Evolutionary conservation across 2,329 filamentous ascomycete species (phyloP).

Genomic region (Trichophyton mentagrophytes): DNA sequence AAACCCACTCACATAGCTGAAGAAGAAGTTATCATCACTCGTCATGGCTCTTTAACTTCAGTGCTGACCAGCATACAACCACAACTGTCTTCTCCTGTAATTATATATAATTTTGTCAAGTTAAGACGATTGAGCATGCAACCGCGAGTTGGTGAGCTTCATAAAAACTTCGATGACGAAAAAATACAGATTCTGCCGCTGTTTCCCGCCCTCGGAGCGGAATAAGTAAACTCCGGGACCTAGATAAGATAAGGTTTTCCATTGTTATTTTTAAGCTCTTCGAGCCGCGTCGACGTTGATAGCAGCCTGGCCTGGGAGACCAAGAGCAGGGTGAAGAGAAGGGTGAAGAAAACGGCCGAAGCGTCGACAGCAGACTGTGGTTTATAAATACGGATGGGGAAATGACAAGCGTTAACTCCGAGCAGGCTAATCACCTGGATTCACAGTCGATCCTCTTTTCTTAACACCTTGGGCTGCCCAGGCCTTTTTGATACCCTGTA

Average conservation of each 20-base stretch:
- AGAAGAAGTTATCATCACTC: slow-evolving; percentile 63
- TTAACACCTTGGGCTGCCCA: neutral
- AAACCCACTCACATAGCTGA: slow-evolving; percentile 53
- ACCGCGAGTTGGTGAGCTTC: neutral
- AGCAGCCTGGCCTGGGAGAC: neutral
- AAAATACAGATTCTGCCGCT: neutral
- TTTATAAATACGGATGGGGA: neutral
- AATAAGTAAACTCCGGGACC: neutral
- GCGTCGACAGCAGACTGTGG: neutral
- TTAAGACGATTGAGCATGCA: too few relatives aligned
- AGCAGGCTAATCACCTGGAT: neutral
- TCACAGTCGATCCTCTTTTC: neutral
- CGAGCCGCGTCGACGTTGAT: neutral
- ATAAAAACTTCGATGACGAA: neutral
- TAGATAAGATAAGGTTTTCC: neutral
- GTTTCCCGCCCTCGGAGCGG: neutral
- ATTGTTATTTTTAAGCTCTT: neutral
- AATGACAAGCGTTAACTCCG: neutral
- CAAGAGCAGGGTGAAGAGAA: neutral
- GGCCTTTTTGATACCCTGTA: neutral
- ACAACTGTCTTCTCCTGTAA: neutral
- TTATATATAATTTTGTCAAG: neutral
- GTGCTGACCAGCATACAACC: neutral
- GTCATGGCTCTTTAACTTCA: slow-evolving; percentile 46
- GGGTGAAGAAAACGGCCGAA: neutral